A percentile compares a stretch with the other conserved stretches of the same genome.
Evolutionary conservation across 257 asterid genomes (phyloP).

Genomic region (Mentha longifolia): DNA sequence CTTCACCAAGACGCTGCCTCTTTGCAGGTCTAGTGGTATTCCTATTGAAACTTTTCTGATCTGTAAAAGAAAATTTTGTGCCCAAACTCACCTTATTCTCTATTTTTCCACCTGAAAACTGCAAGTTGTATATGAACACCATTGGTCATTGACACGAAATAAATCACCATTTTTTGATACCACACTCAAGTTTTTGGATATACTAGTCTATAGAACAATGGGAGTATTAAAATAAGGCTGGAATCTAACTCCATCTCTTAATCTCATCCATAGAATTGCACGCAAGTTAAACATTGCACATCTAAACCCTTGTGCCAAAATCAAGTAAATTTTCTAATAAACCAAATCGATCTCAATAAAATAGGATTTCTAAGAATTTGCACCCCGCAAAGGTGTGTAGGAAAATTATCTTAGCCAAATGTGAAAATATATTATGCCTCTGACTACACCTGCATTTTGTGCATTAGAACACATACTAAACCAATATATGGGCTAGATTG

Average conservation of each 20-base stretch:
- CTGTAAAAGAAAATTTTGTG: slow-evolving; percentile 55
- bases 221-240: slow-evolving; percentile 11
- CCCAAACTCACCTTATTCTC: slow-evolving; percentile 62
- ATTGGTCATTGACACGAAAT: slow-evolving; percentile 27
- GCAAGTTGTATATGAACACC: slow-evolving; percentile 38
- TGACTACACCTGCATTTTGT: not conserved
- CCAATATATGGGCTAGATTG: not conserved
- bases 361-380: slow-evolving; percentile 6
- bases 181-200: not conserved
- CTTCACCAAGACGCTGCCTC: slow-evolving; percentile 81
- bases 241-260: not conserved
- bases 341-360: slow-evolving; percentile 10
- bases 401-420: slow-evolving; percentile 14
- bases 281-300: not conserved
- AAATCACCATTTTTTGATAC: slow-evolving; percentile 16
- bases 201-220: slow-evolving; percentile 5
- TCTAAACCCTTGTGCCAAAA: slow-evolving; percentile 11
- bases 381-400: slow-evolving; percentile 17
- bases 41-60: slow-evolving; percentile 52
- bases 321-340: not conserved
- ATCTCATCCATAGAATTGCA: slow-evolving; percentile 19
- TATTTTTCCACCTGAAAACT: slow-evolving; percentile 66
- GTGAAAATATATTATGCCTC: not conserved
- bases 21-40: slow-evolving; percentile 67
- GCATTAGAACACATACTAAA: slow-evolving; percentile 7